These are phyloP conservation scores for Chlorella sp. DNA, from an alignment of 139 green algal species.

Conservation along the genomic window DNA sequence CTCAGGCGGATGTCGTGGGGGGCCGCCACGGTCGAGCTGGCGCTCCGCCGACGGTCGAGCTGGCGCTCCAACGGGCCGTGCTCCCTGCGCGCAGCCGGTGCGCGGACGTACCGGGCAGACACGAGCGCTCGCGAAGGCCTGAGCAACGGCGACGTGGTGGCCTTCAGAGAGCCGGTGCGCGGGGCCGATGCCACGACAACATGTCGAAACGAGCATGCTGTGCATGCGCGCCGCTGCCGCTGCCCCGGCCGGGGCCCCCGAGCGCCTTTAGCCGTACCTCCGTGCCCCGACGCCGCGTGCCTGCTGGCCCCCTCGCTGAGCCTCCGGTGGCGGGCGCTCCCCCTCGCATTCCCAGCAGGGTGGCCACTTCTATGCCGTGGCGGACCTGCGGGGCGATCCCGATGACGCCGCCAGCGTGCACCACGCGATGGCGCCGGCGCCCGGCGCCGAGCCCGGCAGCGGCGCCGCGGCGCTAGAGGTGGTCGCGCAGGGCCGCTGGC, in stretches of 20 bases:
- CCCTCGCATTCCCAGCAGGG: no score
- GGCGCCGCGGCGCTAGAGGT: conserved; percentile 28
- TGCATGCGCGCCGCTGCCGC: no score
- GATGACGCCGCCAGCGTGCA: background rate
- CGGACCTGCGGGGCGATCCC: background rate
- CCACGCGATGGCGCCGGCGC: background rate
- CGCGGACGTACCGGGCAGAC: conserved; percentile 19
- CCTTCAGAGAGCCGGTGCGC: no score
- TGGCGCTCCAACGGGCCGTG: background rate
- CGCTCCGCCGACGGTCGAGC: no score
- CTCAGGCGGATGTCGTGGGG: no score
- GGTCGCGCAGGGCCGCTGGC: conserved; percentile 50
- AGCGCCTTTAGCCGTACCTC: no score
- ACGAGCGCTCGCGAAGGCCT: conserved; percentile 22
- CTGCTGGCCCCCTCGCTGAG: no score
- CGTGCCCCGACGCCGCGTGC: no score
- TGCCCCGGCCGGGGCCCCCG: no score
- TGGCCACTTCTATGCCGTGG: conserved; percentile 4
- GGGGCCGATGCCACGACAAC: no score
- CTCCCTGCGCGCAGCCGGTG: conserved; percentile 12
- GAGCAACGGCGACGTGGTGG: conserved; percentile 41
- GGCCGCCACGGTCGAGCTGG: no score
- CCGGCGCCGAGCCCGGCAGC: background rate
- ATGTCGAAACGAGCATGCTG: background rate
- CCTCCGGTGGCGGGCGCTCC: no score